phyloP scores from a whole-genome alignment of 192 early-diverging fungal genomes.

The Cladochytrium replicatum region DNA sequence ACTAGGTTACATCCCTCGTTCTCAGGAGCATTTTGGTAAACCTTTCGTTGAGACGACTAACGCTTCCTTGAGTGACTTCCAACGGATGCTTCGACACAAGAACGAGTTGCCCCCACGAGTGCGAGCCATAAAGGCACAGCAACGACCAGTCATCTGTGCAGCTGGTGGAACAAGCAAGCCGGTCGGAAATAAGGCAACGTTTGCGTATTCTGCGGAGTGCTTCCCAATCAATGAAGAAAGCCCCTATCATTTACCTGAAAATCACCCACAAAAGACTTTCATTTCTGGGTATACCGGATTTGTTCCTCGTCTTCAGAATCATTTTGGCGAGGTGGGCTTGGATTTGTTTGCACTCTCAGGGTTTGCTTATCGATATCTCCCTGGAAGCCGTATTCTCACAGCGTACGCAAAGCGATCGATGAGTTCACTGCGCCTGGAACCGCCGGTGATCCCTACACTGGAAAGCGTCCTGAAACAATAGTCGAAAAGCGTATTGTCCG shows the following conservation, averaged over 20 bases:
- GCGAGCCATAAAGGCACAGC: constrained; percentile 24
- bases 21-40: constrained; percentile 44
- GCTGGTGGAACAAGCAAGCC: background rate
- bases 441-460: constrained; percentile 17
- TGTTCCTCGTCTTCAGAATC: constrained; percentile 45
- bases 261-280: constrained; percentile 45
- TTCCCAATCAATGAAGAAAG: constrained; percentile 35
- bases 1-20: constrained; percentile 43
- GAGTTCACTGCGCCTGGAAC: constrained; percentile 31
- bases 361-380: constrained; percentile 2
- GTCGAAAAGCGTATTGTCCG: constrained; percentile 13
- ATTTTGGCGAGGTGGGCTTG: constrained; percentile 45
- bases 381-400: constrained; percentile 37
- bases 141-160: constrained; percentile 7
- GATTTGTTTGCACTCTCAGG: constrained; percentile 1
- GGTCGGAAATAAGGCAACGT: constrained; percentile 15
- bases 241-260: constrained; percentile 37
- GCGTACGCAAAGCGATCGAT: constrained; percentile 41
- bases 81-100: constrained; percentile 35
- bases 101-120: constrained; percentile 34
- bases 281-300: constrained; percentile 49
- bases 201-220: constrained; percentile 21
- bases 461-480: constrained; percentile 1
- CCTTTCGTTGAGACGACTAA: constrained; percentile 48
- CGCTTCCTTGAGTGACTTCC: constrained; percentile 34